Evolutionary conservation across 345 rosid species (phyloP).

Genomic region (Brassica nigra): DNA sequence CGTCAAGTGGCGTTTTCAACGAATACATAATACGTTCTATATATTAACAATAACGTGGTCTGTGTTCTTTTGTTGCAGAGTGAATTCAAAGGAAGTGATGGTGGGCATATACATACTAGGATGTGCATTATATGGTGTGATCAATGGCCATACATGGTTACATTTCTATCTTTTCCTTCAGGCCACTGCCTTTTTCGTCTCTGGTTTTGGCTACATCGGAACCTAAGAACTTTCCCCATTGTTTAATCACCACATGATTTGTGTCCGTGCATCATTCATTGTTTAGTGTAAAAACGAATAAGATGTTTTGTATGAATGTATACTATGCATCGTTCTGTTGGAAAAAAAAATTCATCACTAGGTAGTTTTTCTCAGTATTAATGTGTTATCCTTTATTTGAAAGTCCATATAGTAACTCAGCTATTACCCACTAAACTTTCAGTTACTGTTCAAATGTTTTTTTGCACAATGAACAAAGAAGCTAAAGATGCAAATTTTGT

Average conservation of each 20-base stretch:
- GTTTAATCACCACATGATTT: background rate
- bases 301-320: background rate
- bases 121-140: conserved; percentile 69
- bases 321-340: too few species aligned
- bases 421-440: background rate
- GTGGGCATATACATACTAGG: conserved; percentile 75
- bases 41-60: background rate
- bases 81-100: conserved; percentile 67
- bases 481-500: background rate
- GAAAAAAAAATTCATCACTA: too few species aligned
- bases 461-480: background rate
- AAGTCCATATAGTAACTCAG: background rate
- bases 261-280: background rate
- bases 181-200: conserved; percentile 76
- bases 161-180: conserved; percentile 66
- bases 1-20: background rate
- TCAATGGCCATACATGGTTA: conserved; percentile 64
- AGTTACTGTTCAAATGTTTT: background rate
- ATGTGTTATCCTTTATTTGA: background rate
- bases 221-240: conserved; percentile 38
- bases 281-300: conserved; percentile 5
- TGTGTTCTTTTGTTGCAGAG: conserved; percentile 42
- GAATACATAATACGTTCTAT: background rate
- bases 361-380: too few species aligned
- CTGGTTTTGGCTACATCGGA: conserved; percentile 78